These are phyloP conservation scores for Juncus inflexus DNA, from an alignment of 176 grass and related monocot genomes.

Conservation along the genomic window DNA sequence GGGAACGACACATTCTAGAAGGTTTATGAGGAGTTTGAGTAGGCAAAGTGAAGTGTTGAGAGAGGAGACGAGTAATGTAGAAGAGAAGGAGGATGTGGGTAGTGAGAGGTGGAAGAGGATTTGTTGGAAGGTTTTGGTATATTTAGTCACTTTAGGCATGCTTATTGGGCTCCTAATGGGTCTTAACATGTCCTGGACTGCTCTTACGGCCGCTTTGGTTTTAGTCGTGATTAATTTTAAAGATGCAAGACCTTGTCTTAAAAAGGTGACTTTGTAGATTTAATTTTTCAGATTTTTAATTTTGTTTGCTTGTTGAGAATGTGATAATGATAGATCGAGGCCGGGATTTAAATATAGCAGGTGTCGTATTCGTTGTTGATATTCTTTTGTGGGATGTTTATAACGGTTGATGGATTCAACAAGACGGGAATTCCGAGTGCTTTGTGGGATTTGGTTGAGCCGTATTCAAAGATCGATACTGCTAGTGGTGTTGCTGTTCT, in stretches of 20 bases:
- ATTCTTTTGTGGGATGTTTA: constrained; percentile 98
- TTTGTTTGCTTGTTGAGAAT: no score
- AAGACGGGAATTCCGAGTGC: constrained; percentile 86
- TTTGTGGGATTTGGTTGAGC: constrained; percentile 82
- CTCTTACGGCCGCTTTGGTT: constrained; percentile 79
- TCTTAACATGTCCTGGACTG: constrained; percentile 95
- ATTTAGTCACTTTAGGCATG: constrained; percentile 77
- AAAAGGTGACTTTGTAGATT: no score
- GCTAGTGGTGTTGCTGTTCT: constrained; percentile 61
- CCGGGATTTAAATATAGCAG: constrained; percentile 21
- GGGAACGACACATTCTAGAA: constrained; percentile 45
- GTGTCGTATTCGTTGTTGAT: constrained; percentile 90
- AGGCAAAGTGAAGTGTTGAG: neutral
- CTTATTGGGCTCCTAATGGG: constrained; percentile 73
- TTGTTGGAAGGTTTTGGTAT: constrained; percentile 70
- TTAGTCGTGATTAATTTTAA: constrained; percentile 88
- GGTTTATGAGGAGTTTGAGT: constrained; percentile 34
- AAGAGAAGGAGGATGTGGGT: constrained; percentile 20
- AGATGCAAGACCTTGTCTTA: constrained; percentile 73
- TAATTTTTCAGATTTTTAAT: no score
- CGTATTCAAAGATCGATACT: constrained; percentile 67
- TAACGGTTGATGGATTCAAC: constrained; percentile 91
- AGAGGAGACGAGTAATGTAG: constrained; percentile 26
- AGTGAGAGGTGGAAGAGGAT: constrained; percentile 56
- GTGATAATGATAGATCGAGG: neutral